Evolutionary conservation across 129 eudicot genomes (phyloP), one percentile per base, ranked within the genome.

Genomic region (Flaveria ramosissima): DNA sequence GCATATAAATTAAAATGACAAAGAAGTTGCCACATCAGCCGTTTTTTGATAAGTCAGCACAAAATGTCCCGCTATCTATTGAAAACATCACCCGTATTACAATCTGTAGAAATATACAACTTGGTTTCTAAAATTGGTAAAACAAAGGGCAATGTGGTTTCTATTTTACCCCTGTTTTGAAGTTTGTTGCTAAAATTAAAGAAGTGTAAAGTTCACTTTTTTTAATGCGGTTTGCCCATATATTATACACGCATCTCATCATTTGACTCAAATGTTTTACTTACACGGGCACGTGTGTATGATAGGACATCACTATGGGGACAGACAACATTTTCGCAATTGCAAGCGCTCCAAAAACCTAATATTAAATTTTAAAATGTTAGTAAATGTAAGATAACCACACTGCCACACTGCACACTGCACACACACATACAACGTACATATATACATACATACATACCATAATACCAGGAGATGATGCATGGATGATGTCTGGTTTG

Each of bases 271-370:
- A 52, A 71, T 47, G 26, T 41, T 43, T 53, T 16, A 89, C 99
- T 83, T 91, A 95, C 99, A 95, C 99, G 15, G 99, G 99, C 41
- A 95, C 97, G 42, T 95, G 99, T 17, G 99, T 95, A 81, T 91
- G 99, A 83, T 95, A 95, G 3, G 99, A 95, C 99, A 95, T 95
- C 81, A 95, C 99, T 30, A 95, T 81, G 20, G 99, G 99, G 27
- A 95, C 99, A 68, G 82, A 81, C 79, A 95, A 72, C 75, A 95
- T 81, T 86, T 95, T 95, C 67, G 99, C 99, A 86, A 95, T 95
- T 17, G 78, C 70, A 43, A 95, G 96, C 63, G 99, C 99, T 62
- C 99, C 99, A 60, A 95, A 95, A 32, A 95, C 99, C 99, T 95
- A 55, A 45, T 17, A 56, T 14, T 76, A 23, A 79, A 9, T 9